phyloP scores from a whole-genome alignment of 2,329 filamentous ascomycete species.

The Plenodomus tracheiphilus region DNA sequence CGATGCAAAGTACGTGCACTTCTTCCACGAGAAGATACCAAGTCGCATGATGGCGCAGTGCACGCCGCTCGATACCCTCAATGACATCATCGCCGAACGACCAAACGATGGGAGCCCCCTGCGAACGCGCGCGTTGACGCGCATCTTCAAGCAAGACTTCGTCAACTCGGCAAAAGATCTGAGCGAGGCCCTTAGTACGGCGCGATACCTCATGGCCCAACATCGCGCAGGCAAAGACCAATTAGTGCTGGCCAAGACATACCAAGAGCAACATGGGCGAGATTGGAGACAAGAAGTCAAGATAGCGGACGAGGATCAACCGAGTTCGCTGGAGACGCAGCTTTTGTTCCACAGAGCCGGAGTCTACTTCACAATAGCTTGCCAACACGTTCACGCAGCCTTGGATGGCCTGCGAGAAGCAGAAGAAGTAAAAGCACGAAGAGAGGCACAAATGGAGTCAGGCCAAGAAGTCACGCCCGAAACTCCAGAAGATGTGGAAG shows the following conservation, averaged over 20 bases:
- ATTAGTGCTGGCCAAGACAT: slow-evolving; percentile 55
- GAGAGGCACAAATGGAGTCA: slow-evolving; percentile 26
- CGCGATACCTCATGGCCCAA: slow-evolving; percentile 57
- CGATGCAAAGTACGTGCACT: slow-evolving; percentile 86
- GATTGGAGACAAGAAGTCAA: slow-evolving; percentile 57
- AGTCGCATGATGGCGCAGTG: slow-evolving; percentile 72
- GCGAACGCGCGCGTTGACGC: slow-evolving; percentile 73
- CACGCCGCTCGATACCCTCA: slow-evolving; percentile 68
- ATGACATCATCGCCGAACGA: slow-evolving; percentile 67
- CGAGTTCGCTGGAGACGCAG: slow-evolving; percentile 74
- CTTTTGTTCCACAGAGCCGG: slow-evolving; percentile 75
- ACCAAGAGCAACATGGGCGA: slow-evolving; percentile 44
- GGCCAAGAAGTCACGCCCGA: slow-evolving; percentile 38
- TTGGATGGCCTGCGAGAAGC: slow-evolving; percentile 53
- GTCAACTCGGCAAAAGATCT: slow-evolving; percentile 71
- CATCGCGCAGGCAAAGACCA: slow-evolving; percentile 56
- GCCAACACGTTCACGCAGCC: slow-evolving; percentile 63
- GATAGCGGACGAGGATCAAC: slow-evolving; percentile 67
- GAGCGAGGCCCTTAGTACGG: slow-evolving; percentile 64
- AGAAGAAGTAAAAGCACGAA: slow-evolving; percentile 37
- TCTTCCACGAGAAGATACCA: slow-evolving; percentile 89
- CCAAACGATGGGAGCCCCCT: slow-evolving; percentile 68
- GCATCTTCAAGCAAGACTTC: slow-evolving; percentile 75
- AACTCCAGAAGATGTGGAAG: slow-evolving; percentile 53
- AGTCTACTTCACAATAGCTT: slow-evolving; percentile 73